These are phyloP conservation scores for Polyplosphaeria fusca DNA, from an alignment of 495 filamentous ascomycete genomes.

Conservation along the genomic window DNA sequence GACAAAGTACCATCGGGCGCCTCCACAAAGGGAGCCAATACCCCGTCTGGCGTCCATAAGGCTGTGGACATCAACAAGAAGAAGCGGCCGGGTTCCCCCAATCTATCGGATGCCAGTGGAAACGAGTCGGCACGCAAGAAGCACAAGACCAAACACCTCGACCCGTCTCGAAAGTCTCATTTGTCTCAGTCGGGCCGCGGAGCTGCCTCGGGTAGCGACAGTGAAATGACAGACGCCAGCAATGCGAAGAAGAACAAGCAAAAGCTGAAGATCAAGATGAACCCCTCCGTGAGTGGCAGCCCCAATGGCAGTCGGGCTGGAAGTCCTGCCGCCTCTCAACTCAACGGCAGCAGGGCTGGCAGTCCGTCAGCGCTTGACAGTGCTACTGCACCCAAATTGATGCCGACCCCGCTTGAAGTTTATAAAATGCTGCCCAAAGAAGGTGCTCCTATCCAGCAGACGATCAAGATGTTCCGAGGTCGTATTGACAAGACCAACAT, in stretches of 20 bases:
- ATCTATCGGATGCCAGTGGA: constrained; percentile 83
- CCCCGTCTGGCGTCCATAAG: constrained; percentile 62
- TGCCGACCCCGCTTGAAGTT: constrained; percentile 65
- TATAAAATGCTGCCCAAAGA: constrained; percentile 60
- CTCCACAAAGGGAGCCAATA: constrained; percentile 67
- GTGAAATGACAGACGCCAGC: constrained; percentile 72
- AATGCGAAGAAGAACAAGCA: constrained; percentile 64
- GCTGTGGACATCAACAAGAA: constrained; percentile 49
- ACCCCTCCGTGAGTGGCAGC: constrained; percentile 43
- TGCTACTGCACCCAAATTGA: constrained; percentile 24
- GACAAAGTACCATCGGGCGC: constrained; percentile 35
- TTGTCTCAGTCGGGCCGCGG: constrained; percentile 44
- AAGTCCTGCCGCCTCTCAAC: constrained; percentile 47
- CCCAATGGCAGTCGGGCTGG: constrained; percentile 41
- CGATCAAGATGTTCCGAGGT: constrained; percentile 61
- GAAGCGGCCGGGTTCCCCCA: constrained; percentile 84
- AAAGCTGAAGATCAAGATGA: constrained; percentile 52
- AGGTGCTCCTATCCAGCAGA: constrained; percentile 62
- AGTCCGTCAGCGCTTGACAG: constrained; percentile 38
- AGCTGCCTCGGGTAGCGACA: constrained; percentile 72
- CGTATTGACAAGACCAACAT: constrained; percentile 48
- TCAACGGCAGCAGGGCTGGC: constrained; percentile 48
- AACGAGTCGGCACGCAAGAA: constrained; percentile 88
- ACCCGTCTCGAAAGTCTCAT: constrained; percentile 43
- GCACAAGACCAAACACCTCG: constrained; percentile 68